These are phyloP conservation scores for Aquilaria yunnanensis DNA, from an alignment of 345 rosid species.

Conservation along the genomic window DNA sequence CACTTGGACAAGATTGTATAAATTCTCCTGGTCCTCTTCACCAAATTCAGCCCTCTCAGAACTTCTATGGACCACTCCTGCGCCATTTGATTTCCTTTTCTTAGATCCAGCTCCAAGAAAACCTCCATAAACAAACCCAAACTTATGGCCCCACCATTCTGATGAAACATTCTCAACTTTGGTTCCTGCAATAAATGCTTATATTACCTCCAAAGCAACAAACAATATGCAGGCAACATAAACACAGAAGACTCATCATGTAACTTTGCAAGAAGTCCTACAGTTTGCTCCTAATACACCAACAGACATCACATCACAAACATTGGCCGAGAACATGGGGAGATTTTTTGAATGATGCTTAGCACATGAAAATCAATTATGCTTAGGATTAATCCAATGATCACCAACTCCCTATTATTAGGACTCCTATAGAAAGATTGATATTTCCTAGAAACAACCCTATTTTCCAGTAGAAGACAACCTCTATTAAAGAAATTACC, in stretches of 20 bases:
- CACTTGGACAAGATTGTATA: slow-evolving; percentile 93
- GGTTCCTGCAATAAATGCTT: slow-evolving; percentile 33
- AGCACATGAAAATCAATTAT: no score
- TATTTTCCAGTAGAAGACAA: no score
- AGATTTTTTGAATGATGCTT: no score
- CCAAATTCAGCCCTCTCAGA: slow-evolving; percentile 53
- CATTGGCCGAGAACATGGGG: no score
- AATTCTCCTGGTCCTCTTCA: slow-evolving; percentile 98
- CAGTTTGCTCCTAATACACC: no score
- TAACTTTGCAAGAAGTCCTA: no score
- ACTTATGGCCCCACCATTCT: slow-evolving; percentile 93
- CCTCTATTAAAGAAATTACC: slow-evolving; percentile 27
- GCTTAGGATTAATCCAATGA: no score
- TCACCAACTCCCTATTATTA: no score
- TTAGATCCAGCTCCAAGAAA: slow-evolving; percentile 69
- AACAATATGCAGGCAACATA: neutral
- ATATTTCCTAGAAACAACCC: no score
- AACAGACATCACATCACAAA: no score
- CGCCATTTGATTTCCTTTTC: slow-evolving; percentile 36
- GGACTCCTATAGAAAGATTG: no score
- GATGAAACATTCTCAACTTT: slow-evolving; percentile 35
- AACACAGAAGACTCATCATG: neutral
- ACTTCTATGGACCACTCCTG: slow-evolving; percentile 24
- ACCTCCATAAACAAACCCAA: slow-evolving; percentile 90
- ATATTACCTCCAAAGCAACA: slow-evolving; percentile 10